A percentile compares a stretch with the other conserved stretches of the same genome.
Conservation (phyloP, 2,329 filamentous ascomycete genomes). For the Onygenales sp. region DNA sequence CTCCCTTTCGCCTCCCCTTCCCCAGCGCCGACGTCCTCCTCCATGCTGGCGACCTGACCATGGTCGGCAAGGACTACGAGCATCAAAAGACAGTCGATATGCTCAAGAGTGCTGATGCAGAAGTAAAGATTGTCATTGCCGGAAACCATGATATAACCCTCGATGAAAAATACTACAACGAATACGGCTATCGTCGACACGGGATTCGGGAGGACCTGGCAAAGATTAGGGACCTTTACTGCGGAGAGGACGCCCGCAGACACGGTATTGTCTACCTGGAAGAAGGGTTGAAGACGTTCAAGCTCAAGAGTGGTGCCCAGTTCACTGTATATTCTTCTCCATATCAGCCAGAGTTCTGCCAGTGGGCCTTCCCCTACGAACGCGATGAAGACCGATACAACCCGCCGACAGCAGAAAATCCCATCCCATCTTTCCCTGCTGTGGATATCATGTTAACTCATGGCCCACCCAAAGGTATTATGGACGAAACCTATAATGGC, state of each 20-base stretch:
- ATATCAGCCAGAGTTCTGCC: slow-evolving; percentile 48
- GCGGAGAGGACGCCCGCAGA: slow-evolving; percentile 30
- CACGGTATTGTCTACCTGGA: slow-evolving; percentile 47
- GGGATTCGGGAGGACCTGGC: slow-evolving; percentile 18
- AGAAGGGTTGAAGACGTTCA: slow-evolving; percentile 42
- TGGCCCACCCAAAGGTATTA: slow-evolving; percentile 44
- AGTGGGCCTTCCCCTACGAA: slow-evolving; percentile 48
- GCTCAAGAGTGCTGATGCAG: slow-evolving; percentile 40
- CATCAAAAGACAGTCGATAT: slow-evolving; percentile 39
- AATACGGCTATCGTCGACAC: slow-evolving; percentile 13
- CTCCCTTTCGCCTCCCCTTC: slow-evolving; percentile 34
- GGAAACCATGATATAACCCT: slow-evolving; percentile 55
- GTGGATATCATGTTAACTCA: slow-evolving; percentile 54
- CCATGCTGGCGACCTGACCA: slow-evolving; percentile 52
- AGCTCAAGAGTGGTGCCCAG: slow-evolving; percentile 38
- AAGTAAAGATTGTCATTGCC: slow-evolving; percentile 53
- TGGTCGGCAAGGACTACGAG: slow-evolving; percentile 38
- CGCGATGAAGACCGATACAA: slow-evolving; percentile 46
- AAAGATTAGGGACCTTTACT: slow-evolving; percentile 39
- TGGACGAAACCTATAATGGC: slow-evolving; percentile 31
- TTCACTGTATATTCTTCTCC: slow-evolving; percentile 44
- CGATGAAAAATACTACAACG: slow-evolving; percentile 40
- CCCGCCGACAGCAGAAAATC: slow-evolving; percentile 19
- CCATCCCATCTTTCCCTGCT: slow-evolving; percentile 34
- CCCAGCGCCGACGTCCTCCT: slow-evolving; percentile 45